These are phyloP conservation scores for Lipomyces spencermartinsiae DNA, from an alignment of 805 yeast species.

Conservation along the genomic window DNA sequence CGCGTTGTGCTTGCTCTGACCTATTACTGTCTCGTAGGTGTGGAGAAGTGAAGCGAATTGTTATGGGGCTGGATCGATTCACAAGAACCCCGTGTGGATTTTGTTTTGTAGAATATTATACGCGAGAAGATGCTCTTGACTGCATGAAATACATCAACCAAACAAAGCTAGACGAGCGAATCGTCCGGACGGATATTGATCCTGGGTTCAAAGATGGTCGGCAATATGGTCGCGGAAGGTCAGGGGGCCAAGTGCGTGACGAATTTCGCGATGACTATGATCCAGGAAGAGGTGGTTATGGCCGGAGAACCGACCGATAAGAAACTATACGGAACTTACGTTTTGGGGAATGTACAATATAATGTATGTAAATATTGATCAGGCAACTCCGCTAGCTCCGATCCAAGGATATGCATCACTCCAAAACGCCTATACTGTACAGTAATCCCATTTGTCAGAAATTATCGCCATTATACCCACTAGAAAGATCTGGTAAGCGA, in stretches of 20 bases:
- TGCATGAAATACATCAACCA: conserved; percentile 83
- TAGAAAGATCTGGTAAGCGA: conserved; percentile 23
- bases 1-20: neutral
- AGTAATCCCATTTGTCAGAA: neutral
- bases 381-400: neutral
- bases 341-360: neutral
- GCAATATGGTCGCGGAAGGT: conserved; percentile 91
- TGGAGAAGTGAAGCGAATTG: conserved; percentile 77
- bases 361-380: neutral
- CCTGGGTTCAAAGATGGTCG: conserved; percentile 96
- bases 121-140: conserved; percentile 73
- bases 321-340: neutral
- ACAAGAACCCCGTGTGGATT: conserved; percentile 96
- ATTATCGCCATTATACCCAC: neutral
- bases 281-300: conserved; percentile 55
- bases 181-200: conserved; percentile 85
- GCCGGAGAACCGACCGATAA: conserved; percentile 30
- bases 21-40: conserved; percentile 35
- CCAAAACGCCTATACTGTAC: neutral
- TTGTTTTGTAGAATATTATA: conserved; percentile 83
- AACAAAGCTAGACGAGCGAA: conserved; percentile 82
- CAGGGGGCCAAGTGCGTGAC: conserved; percentile 90
- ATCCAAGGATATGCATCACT: neutral
- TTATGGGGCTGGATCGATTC: conserved; percentile 94
- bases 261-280: conserved; percentile 58